phyloP scores from a whole-genome alignment of 768 basidiomycete genomes.

The Mycena venus region DNA sequence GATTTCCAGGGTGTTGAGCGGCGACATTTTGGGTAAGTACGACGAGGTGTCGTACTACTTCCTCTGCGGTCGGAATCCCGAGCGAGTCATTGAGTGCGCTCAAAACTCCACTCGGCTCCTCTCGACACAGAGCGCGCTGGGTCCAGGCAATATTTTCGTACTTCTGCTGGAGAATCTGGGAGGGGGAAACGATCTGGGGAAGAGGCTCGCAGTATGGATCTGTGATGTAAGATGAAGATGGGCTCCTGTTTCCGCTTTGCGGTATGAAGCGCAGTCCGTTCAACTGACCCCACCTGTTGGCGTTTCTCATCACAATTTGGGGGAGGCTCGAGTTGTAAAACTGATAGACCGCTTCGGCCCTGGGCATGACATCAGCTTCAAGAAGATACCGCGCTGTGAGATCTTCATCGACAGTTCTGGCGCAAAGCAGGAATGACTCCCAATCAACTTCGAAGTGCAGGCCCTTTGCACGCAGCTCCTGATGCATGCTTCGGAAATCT shows the following conservation, averaged over 20 bases:
- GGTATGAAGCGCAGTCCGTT: conserved; percentile 25
- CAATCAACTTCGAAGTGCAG: conserved; percentile 18
- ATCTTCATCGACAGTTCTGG: conserved; percentile 26
- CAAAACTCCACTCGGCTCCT: background rate
- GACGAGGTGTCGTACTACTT: conserved; percentile 50
- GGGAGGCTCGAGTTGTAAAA: conserved; percentile 20
- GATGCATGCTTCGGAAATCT: conserved; percentile 2
- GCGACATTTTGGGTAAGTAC: conserved; percentile 48
- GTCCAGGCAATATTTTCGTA: conserved; percentile 30
- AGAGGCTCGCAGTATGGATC: conserved; percentile 19
- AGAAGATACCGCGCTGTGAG: conserved; percentile 2
- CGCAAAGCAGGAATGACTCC: conserved; percentile 29
- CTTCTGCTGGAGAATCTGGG: conserved; percentile 12
- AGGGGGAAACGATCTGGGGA: conserved; percentile 26
- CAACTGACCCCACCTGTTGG: conserved; percentile 18
- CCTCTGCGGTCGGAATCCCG: conserved; percentile 26
- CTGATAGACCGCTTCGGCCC: conserved; percentile 21
- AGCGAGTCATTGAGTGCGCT: conserved; percentile 21
- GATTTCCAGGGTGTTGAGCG: conserved; percentile 36
- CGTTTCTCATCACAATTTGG: conserved; percentile 19
- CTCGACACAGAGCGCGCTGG: conserved; percentile 22
- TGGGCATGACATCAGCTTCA: conserved; percentile 11
- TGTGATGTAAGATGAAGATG: conserved; percentile 17
- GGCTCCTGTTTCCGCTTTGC: background rate
- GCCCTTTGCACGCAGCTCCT: background rate